Evolutionary conservation across 2,329 filamentous ascomycete species (phyloP).

Genomic region (Podosphaera fusca): DNA sequence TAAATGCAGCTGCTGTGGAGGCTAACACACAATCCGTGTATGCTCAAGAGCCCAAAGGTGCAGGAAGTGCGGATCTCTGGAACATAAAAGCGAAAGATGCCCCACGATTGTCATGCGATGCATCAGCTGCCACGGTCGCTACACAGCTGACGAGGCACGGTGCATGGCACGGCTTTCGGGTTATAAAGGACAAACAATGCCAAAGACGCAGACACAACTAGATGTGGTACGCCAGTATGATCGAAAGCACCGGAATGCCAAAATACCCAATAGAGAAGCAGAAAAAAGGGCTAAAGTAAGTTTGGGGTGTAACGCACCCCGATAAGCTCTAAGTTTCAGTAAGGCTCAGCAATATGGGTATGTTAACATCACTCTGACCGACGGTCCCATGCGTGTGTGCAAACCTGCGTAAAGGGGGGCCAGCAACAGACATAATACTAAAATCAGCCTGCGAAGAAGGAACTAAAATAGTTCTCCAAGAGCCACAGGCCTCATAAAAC

Average conservation of each 20-base stretch:
- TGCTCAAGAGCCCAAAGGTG: background rate
- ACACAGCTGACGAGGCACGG: background rate
- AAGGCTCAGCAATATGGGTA: background rate
- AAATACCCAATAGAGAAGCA: background rate
- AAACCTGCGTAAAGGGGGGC: background rate
- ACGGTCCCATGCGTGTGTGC: background rate
- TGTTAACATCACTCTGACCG: no score
- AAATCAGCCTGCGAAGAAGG: background rate
- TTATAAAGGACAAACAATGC: background rate
- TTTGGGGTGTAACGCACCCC: background rate
- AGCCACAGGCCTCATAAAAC: background rate
- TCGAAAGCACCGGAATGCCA: background rate
- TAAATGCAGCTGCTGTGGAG: background rate
- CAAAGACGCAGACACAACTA: background rate
- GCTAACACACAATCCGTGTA: background rate
- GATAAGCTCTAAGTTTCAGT: background rate
- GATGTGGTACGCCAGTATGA: background rate
- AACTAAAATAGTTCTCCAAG: background rate
- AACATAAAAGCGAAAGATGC: background rate
- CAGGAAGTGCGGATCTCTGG: background rate
- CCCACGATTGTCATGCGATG: background rate
- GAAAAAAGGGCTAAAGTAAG: background rate
- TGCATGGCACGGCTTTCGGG: background rate
- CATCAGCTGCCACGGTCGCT: background rate
- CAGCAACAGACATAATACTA: background rate